These are phyloP conservation scores for Pythium chondricola DNA, from an alignment of 352 stramenopile genomes.

Conservation along the genomic window DNA sequence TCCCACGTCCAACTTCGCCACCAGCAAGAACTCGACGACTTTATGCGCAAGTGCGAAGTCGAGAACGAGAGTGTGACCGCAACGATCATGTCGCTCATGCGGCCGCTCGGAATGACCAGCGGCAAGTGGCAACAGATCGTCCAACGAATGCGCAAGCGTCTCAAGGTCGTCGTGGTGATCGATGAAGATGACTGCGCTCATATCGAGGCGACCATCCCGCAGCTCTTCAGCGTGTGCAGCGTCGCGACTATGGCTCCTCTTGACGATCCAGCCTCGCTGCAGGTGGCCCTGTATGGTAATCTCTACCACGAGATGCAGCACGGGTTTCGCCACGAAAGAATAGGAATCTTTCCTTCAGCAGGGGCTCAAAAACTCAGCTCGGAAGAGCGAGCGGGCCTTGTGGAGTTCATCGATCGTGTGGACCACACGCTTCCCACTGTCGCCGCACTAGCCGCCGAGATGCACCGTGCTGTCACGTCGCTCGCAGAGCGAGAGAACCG, in stretches of 20 bases:
- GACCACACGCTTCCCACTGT: constrained; percentile 22
- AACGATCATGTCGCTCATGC: constrained; percentile 72
- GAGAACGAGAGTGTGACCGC: constrained; percentile 65
- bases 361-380: too few species aligned
- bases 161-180: constrained; percentile 42
- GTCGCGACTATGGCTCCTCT: constrained; percentile 26
- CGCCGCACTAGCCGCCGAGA: constrained; percentile 14
- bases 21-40: constrained; percentile 61
- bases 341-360: too few species aligned
- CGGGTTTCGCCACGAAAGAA: constrained; percentile 3
- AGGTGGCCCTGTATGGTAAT: constrained; percentile 32
- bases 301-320: constrained; percentile 39
- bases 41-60: constrained; percentile 46
- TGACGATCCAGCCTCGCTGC: constrained; percentile 18
- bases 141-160: constrained; percentile 37
- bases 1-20: constrained; percentile 39
- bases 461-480: constrained; percentile 12
- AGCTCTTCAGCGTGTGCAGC: constrained; percentile 28
- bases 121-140: constrained; percentile 67
- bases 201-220: constrained; percentile 12
- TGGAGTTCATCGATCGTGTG: constrained; percentile 16
- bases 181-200: constrained; percentile 18
- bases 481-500: constrained; percentile 1
- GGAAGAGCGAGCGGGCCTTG: constrained; percentile 12
- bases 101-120: constrained; percentile 58